Evolutionary conservation across 1,284 basidiomycete species (phyloP).

Genomic region (Xerocomus alliaceus): DNA sequence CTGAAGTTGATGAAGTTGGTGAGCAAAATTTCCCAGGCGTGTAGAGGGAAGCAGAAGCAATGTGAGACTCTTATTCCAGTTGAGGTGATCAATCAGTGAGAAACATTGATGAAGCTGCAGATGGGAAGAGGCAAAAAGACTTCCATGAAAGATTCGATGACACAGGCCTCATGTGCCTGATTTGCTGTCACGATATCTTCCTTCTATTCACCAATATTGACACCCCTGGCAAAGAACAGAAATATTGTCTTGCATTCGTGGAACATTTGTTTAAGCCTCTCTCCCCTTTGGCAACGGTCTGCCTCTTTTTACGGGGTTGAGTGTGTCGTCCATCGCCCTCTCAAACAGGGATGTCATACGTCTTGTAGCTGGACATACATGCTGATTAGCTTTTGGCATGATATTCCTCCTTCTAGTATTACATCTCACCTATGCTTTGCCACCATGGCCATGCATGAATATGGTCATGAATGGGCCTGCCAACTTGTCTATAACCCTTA

Average conservation of each 20-base stretch:
- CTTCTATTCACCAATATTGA: not conserved
- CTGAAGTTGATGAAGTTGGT: not conserved
- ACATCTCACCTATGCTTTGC: not conserved
- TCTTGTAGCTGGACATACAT: no score
- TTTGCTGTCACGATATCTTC: not conserved
- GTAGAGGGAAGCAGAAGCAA: no score
- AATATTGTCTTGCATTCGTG: not conserved
- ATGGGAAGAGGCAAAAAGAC: slow-evolving; percentile 4
- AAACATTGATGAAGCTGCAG: not conserved
- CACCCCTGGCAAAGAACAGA: not conserved
- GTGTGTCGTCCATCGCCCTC: not conserved
- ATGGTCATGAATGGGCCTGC: not conserved
- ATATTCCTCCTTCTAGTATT: not conserved
- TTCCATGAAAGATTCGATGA: not conserved
- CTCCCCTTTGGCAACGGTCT: no score
- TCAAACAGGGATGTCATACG: not conserved
- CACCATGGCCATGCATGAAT: not conserved
- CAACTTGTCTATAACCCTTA: not conserved
- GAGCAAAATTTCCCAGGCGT: no score
- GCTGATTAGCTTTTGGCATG: no score
- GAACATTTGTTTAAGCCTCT: no score
- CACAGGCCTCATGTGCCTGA: not conserved
- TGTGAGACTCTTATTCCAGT: no score
- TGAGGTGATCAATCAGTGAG: no score
- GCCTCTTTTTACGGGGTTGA: not conserved